Evolutionary conservation across 1,139 yeast genomes (phyloP).

Genomic region (Yamadazyma conglobata): DNA sequence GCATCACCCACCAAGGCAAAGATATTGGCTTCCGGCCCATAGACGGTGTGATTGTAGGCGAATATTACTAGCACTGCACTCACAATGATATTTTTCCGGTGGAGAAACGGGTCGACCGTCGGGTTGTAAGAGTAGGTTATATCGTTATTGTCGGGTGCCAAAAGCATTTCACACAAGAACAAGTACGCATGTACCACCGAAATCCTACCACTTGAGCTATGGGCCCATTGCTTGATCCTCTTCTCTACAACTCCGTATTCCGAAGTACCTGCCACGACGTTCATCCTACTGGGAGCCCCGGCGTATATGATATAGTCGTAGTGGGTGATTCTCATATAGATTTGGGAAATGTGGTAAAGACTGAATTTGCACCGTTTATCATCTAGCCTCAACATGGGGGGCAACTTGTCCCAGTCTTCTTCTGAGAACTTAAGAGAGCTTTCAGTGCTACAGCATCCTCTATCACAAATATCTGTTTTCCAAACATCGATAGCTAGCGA

Average conservation of each 20-base stretch:
- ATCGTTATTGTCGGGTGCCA: conserved; percentile 37
- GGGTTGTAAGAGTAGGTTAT: conserved; percentile 39
- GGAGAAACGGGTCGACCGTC: conserved; percentile 49
- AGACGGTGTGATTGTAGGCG: conserved; percentile 50
- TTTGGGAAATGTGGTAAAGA: conserved; percentile 66
- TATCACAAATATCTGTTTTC: conserved; percentile 34
- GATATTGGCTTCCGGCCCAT: conserved; percentile 52
- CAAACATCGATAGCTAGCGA: conserved; percentile 62
- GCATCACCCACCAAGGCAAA: conserved; percentile 10
- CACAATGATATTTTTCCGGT: conserved; percentile 55
- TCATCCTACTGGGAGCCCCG: conserved; percentile 77
- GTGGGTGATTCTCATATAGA: conserved; percentile 59
- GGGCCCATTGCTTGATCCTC: conserved; percentile 48
- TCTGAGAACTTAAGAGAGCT: conserved; percentile 10
- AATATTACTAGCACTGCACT: conserved; percentile 53
- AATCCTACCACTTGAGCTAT: conserved; percentile 20
- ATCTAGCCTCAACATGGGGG: conserved; percentile 20
- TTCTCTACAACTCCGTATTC: conserved; percentile 49
- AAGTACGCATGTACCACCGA: conserved; percentile 57
- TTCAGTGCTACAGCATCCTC: conserved; percentile 29
- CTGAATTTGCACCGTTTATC: conserved; percentile 47
- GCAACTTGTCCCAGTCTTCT: conserved; percentile 14
- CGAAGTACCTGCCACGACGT: conserved; percentile 53
- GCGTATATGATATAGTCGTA: conserved; percentile 70
- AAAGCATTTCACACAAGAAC: conserved; percentile 54